Base-by-base conservation (phyloP, 2,329 filamentous ascomycete species). In the Venturia nashicola region DNA sequence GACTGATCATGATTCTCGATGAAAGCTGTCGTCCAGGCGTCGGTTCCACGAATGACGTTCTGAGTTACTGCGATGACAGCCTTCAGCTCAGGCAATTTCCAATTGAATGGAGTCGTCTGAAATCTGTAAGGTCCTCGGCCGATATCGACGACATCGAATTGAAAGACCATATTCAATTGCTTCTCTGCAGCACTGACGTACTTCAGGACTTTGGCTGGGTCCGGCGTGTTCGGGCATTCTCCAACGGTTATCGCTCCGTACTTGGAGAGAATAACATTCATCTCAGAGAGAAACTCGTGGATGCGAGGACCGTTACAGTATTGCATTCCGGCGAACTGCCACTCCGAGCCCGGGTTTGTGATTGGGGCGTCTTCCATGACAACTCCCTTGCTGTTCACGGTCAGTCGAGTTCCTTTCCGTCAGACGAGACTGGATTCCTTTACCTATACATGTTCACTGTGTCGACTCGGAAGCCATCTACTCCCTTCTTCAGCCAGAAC, bases 181-280 rank as follows among this genome's bases (percentile, higher is more conserved):
- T 80, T 80, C 64, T 83, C 81, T 36, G 79, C 73, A 0, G 82
- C 79, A 3, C 80, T 80, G 16, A 88, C 83, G 67, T 86, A 88
- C 20, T 78, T 70, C 8, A 88, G 72, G 1, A 88, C 84, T 44
- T 82, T 77, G 3, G 74, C 72, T 36, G 81, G 78, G 64, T 86
- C 80, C 0, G 82, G 84, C 0, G 86, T 87, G 68, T 82, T 75
- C 0, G 86, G 85, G 34, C 88, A 81, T 73, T 90, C 87, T 60
- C 87, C 87, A 0, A 90, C 86, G 0, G 86, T 89, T 72, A 90
- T 83, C n/a, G 84, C 82, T 64, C 83, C 81, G 71, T 89, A 89
- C 57, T 79, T 74, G 64, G 75, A 75, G 1, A 88, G 75, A 2
- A 89, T 77, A 43, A 79, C 70, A 1, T 77, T 76, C 83, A 90